Conservation (phyloP, 805 yeast genomes). For the Ogataea zsoltii region DNA sequence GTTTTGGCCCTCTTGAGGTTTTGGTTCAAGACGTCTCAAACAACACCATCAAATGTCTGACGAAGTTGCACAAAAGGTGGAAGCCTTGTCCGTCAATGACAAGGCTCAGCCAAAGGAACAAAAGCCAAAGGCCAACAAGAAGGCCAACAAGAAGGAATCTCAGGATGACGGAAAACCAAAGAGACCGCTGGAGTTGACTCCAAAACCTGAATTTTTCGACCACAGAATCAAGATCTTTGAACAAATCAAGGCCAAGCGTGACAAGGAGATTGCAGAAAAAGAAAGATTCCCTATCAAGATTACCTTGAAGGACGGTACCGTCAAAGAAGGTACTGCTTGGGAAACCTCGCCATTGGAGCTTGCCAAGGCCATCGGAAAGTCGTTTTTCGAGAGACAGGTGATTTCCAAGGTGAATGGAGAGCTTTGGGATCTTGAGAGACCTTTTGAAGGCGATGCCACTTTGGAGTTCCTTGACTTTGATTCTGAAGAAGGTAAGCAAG, state of each 20-base stretch:
- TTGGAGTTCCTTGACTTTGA: slow-evolving; percentile 90
- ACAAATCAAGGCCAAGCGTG: slow-evolving; percentile 73
- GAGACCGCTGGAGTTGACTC: slow-evolving; percentile 55
- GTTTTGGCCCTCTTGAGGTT: no score
- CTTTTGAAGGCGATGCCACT: slow-evolving; percentile 69
- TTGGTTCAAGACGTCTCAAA: no score
- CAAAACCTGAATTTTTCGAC: slow-evolving; percentile 83
- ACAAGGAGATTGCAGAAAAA: slow-evolving; percentile 66
- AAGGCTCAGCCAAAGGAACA: slow-evolving; percentile 16
- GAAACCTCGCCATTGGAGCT: slow-evolving; percentile 89
- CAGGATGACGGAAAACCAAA: slow-evolving; percentile 37
- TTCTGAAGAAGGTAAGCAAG: slow-evolving; percentile 90
- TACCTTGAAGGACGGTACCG: slow-evolving; percentile 83
- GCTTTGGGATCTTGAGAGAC: slow-evolving; percentile 95
- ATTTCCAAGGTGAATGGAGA: slow-evolving; percentile 88
- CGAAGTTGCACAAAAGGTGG: slow-evolving; percentile 50
- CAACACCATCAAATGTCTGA: slow-evolving; percentile 31
- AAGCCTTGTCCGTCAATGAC: slow-evolving; percentile 26
- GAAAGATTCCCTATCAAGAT: slow-evolving; percentile 63
- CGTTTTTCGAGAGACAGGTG: slow-evolving; percentile 85
- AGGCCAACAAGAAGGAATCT: slow-evolving; percentile 42
- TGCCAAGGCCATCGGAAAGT: slow-evolving; percentile 81
- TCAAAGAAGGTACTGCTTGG: slow-evolving; percentile 77
- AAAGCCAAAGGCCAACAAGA: slow-evolving; percentile 27
- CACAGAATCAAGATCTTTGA: slow-evolving; percentile 79